Conservation (phyloP, 2,329 filamentous ascomycete species). For the Aspergillus bombycis region DNA sequence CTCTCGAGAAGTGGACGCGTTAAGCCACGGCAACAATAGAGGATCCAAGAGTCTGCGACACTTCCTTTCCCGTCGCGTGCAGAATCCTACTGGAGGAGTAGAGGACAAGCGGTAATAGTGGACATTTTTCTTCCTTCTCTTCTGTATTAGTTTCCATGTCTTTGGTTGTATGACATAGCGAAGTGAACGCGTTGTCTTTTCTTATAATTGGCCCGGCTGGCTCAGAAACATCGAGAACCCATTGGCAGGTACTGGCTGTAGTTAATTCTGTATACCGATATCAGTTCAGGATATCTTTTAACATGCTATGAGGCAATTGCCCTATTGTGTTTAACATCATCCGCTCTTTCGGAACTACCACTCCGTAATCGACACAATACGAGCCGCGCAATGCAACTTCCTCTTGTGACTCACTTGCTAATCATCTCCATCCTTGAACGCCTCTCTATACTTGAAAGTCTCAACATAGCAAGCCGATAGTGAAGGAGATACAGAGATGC, state of each 20-base stretch:
- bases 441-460: background rate
- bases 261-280: background rate
- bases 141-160: background rate
- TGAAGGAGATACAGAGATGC: background rate
- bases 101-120: slow-evolving; percentile 8
- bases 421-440: background rate
- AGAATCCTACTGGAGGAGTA: slow-evolving; percentile 8
- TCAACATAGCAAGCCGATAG: background rate
- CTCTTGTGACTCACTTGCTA: background rate
- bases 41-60: slow-evolving; percentile 30
- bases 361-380: background rate
- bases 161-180: background rate
- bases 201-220: background rate
- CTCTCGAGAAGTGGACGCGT: slow-evolving; percentile 9
- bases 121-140: background rate
- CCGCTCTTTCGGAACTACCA: background rate
- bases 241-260: background rate
- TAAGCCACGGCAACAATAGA: slow-evolving; percentile 21
- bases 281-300: background rate
- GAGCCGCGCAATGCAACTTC: background rate
- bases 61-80: slow-evolving; percentile 20
- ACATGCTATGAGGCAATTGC: background rate
- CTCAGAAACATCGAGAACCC: background rate
- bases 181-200: background rate
- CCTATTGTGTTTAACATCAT: background rate